Base-by-base conservation (phyloP, 78 protist species). In the Guillardia theta region DNA sequence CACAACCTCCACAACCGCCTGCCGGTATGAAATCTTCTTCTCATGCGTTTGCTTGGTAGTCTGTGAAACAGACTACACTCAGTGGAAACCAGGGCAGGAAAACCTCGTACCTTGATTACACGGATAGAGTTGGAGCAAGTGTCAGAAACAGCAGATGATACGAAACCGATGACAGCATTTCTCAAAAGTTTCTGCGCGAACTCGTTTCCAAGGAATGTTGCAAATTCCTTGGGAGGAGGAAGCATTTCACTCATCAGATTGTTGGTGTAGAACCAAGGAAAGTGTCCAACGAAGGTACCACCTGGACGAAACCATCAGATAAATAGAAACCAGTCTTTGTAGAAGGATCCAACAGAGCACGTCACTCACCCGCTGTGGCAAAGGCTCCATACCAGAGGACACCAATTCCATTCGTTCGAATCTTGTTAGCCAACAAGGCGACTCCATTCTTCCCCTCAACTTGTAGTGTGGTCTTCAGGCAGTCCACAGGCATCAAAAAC, bases 401-500 rank as follows among this genome's bases (percentile, higher is more conserved):
- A 2, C 53, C 33, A 15, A 45, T 45, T 10, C 98, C 98, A 15
- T 47, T 22, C 9, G 80, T 22, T 41, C 12, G 4, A 30, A 78
- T 78, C 48, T 78, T 78, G 2, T 10, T 30, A 46, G 30, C 6
- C 44, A 78, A 50, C 44, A 78, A 39, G 24, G 95, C 1, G 33
- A 95, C 1, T 0, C 96, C 97, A n/a, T 94, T 0, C n/a, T n/a
- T 27, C 15, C 97, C 96, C 92, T 97, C 96, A 19, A 78, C 90
- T 48, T 96, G 97, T 93, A 95, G 10, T 54, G 92, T 95, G 30
- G 97, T 96, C 94, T 97, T 97, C 70, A 36, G 2, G 30, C 97
- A 94, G 92, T 97, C 98, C 78, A 97, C 45, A 21, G 98, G 98
- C 96, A 90, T 97, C 30, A 96, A 95, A 64, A 93, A 21, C 43